Evolutionary conservation across 2,329 filamentous ascomycete species (phyloP).

Genomic region (Coniochaeta prunicola): DNA sequence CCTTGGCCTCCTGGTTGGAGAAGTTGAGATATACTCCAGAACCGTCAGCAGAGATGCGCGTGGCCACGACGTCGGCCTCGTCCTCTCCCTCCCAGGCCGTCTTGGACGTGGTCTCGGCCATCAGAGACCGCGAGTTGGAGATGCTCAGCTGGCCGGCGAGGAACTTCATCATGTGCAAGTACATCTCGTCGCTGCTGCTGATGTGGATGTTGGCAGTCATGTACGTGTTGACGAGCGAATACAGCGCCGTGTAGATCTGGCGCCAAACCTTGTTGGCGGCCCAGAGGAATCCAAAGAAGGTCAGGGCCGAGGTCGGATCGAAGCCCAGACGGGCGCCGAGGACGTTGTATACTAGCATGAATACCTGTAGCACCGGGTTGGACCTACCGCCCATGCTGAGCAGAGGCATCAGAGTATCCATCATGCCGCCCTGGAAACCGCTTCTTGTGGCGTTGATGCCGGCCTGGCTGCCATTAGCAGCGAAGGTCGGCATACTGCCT

Average conservation of each 20-base stretch:
- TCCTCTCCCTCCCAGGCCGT: conserved; percentile 52
- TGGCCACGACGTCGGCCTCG: conserved; percentile 30
- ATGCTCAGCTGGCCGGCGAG: conserved; percentile 45
- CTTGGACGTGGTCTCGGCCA: conserved; percentile 47
- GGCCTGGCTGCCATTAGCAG: conserved; percentile 11
- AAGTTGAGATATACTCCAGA: conserved; percentile 49
- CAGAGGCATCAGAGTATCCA: conserved; percentile 37
- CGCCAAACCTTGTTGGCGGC: conserved; percentile 29
- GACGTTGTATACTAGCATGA: conserved; percentile 38
- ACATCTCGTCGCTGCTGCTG: conserved; percentile 49
- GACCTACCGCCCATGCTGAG: conserved; percentile 27
- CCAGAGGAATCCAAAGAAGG: conserved; percentile 39
- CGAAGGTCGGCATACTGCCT: conserved; percentile 14
- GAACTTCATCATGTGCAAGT: conserved; percentile 51
- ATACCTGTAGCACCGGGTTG: conserved; percentile 30
- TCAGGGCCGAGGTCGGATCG: conserved; percentile 40
- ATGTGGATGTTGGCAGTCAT: conserved; percentile 47
- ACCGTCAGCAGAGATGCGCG: conserved; percentile 28
- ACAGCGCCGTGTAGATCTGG: conserved; percentile 24
- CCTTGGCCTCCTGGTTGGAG: conserved; percentile 47
- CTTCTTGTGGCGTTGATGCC: conserved; percentile 9
- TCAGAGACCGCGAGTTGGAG: conserved; percentile 42
- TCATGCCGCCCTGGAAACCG: conserved; percentile 18
- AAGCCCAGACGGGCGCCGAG: conserved; percentile 37
- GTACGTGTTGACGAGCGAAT: conserved; percentile 31